Percentiles rank a stretch among this genome's conserved stretches.
Conservation (phyloP, 2,329 filamentous ascomycete species). For the Alternaria dauci region DNA sequence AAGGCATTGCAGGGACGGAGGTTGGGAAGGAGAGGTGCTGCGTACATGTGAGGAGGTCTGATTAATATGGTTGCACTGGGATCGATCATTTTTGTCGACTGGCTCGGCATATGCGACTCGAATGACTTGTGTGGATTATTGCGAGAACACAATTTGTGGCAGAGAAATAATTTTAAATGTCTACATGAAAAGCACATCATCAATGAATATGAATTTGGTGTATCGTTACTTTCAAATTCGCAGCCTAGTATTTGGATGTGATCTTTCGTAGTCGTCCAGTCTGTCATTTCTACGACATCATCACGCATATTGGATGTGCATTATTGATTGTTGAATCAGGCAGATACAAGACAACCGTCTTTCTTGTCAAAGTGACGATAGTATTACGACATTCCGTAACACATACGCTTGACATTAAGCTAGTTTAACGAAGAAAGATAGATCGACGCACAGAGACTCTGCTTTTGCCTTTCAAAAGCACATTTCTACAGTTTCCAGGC, state of each 20-base stretch:
- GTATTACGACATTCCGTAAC: not conserved
- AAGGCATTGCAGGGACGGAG: slow-evolving; percentile 32
- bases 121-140: not conserved
- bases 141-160: not conserved
- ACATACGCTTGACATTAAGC: not conserved
- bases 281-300: not conserved
- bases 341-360: not conserved
- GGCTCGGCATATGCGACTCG: not conserved
- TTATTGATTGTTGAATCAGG: not conserved
- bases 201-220: not conserved
- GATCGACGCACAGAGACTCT: not conserved
- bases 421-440: not conserved
- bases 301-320: not conserved
- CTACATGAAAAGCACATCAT: not conserved
- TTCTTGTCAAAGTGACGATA: not conserved
- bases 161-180: not conserved
- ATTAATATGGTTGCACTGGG: not conserved
- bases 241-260: not conserved
- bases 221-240: not conserved
- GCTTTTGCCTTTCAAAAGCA: not conserved
- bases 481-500: not conserved
- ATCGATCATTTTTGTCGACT: not conserved
- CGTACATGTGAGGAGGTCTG: slow-evolving; percentile 24
- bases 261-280: not conserved
- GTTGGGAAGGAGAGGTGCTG: slow-evolving; percentile 33